phyloP scores from a whole-genome alignment of 2,329 filamentous ascomycete genomes.

The Arthroderma uncinatum region DNA sequence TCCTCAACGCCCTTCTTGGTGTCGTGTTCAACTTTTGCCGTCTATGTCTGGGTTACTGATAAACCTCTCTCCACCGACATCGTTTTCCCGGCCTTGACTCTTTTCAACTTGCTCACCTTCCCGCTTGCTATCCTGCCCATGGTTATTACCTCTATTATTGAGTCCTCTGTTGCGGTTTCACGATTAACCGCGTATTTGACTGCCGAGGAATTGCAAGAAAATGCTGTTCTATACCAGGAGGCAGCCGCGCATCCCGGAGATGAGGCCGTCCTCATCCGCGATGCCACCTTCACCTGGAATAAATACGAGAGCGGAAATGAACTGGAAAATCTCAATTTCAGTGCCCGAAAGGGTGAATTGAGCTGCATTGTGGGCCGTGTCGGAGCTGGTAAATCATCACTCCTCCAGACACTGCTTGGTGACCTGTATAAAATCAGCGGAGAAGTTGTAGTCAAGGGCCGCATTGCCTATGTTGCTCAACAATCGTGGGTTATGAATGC shows the following conservation, averaged over 20 bases:
- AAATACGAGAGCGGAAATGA: constrained; percentile 58
- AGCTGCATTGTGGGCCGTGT: constrained; percentile 89
- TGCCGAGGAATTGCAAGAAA: constrained; percentile 78
- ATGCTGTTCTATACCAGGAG: constrained; percentile 63
- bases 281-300: constrained; percentile 92
- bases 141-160: constrained; percentile 94
- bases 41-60: constrained; percentile 79
- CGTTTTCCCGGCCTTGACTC: constrained; percentile 80
- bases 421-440: constrained; percentile 86
- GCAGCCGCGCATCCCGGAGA: constrained; percentile 67
- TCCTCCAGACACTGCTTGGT: constrained; percentile 77
- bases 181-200: constrained; percentile 75
- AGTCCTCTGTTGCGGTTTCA: constrained; percentile 82
- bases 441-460: constrained; percentile 69
- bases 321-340: constrained; percentile 75
- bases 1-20: constrained; percentile 94
- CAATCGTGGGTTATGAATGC: constrained; percentile 96
- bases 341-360: constrained; percentile 81
- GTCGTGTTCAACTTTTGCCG: constrained; percentile 88
- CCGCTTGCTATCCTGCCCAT: constrained; percentile 88
- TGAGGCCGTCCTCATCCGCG: constrained; percentile 69
- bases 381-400: constrained; percentile 88
- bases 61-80: constrained; percentile 81
- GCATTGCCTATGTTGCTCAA: constrained; percentile 83
- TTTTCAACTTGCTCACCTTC: constrained; percentile 95